Evolutionary conservation across 176 grass and related monocot species (phyloP).

Genomic region (Paspalum vaginatum): DNA sequence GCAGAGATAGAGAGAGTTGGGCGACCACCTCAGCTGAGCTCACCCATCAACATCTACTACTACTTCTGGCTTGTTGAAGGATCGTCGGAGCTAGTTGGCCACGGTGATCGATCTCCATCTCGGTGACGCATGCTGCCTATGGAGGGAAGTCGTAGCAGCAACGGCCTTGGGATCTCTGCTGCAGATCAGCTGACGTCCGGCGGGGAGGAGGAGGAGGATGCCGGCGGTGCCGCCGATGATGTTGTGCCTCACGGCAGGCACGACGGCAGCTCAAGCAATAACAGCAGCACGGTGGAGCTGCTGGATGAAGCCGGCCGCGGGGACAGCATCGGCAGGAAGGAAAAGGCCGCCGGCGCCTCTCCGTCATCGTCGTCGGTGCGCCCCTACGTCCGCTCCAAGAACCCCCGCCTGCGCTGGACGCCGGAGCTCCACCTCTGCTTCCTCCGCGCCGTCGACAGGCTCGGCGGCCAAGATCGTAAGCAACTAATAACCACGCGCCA

Average conservation of each 20-base stretch:
- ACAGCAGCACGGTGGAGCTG: conserved; percentile 62
- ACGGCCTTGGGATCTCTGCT: background rate
- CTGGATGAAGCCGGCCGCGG: conserved; percentile 40
- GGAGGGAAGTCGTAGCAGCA: conserved; percentile 9
- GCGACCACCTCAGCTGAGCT: background rate
- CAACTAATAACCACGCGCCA: background rate
- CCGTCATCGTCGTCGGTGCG: conserved; percentile 33
- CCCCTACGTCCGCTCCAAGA: conserved; percentile 71
- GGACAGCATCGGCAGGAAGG: background rate
- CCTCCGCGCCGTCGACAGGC: conserved; percentile 61
- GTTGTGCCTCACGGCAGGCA: background rate
- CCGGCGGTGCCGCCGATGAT: background rate
- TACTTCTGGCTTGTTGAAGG: background rate
- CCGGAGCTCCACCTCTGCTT: conserved; percentile 72
- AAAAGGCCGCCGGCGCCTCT: background rate
- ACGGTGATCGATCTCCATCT: background rate
- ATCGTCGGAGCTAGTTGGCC: background rate
- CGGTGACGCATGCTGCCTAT: background rate
- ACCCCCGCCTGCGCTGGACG: conserved; percentile 81
- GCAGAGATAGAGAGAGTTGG: background rate
- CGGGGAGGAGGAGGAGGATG: background rate
- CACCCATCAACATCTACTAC: conserved; percentile 15
- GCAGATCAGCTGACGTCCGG: background rate
- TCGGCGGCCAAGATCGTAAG: conserved; percentile 81
- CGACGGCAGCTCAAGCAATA: conserved; percentile 52